Percentiles rank a stretch among this genome's conserved stretches.
Evolutionary conservation across 192 early-diverging fungal genomes (phyloP).

Genomic region (Paraglomus brasilianum): DNA sequence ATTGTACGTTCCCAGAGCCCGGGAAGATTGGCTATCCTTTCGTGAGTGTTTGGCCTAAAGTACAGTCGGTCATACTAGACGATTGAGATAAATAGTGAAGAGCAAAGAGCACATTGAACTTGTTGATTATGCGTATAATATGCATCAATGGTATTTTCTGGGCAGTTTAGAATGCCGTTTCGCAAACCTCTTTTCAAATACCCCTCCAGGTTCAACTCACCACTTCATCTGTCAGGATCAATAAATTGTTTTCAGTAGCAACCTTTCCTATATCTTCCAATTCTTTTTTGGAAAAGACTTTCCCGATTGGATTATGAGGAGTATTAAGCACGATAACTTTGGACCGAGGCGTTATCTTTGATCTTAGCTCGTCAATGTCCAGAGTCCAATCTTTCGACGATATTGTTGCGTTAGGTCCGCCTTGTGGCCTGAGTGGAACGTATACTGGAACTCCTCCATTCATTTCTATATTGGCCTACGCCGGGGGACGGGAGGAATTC

Average conservation of each 20-base stretch:
- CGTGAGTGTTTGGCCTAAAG: slow-evolving; percentile 61
- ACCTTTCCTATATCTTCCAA: slow-evolving; percentile 71
- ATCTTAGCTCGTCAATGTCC: slow-evolving; percentile 76
- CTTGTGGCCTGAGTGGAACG: slow-evolving; percentile 69
- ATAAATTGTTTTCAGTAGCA: slow-evolving; percentile 77
- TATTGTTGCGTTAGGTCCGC: slow-evolving; percentile 47
- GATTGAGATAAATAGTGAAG: neutral
- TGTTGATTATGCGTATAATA: slow-evolving; percentile 7
- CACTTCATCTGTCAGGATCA: slow-evolving; percentile 92
- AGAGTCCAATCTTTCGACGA: slow-evolving; percentile 85
- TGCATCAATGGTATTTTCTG: neutral
- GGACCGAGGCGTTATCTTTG: slow-evolving; percentile 71
- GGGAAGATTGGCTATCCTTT: slow-evolving; percentile 80
- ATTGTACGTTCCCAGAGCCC: slow-evolving; percentile 91
- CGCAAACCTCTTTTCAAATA: too few species aligned
- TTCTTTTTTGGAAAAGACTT: slow-evolving; percentile 78
- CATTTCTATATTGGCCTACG: slow-evolving; percentile 73
- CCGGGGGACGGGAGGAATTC: neutral
- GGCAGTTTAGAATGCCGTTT: too few species aligned
- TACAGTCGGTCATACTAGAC: slow-evolving; percentile 85
- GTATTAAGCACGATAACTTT: slow-evolving; percentile 94
- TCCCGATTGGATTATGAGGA: slow-evolving; percentile 92
- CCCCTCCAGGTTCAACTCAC: slow-evolving; percentile 36
- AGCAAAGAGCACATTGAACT: neutral
- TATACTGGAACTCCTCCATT: slow-evolving; percentile 85